phyloP scores from a whole-genome alignment of 1,139 yeast species.

The Hyphopichia buzzinii region DNA sequence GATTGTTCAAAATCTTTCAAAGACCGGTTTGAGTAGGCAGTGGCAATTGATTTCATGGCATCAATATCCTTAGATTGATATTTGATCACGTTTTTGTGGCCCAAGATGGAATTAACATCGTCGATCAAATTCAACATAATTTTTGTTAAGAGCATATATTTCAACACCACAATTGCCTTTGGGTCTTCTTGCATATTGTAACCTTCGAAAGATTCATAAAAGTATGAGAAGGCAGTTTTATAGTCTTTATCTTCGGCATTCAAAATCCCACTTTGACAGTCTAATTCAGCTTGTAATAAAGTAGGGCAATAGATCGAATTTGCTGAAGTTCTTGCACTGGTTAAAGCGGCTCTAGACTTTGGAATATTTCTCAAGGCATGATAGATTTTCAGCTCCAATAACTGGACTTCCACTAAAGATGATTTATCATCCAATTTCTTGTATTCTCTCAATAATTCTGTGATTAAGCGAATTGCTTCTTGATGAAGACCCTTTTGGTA shows the following conservation, averaged over 20 bases:
- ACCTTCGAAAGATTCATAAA: conserved; percentile 92
- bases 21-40: conserved; percentile 86
- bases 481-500: conserved; percentile 64
- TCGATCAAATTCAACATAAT: conserved; percentile 88
- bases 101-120: conserved; percentile 76
- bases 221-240: conserved; percentile 93
- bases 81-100: conserved; percentile 76
- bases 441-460: conserved; percentile 73
- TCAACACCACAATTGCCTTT: conserved; percentile 74
- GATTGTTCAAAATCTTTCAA: conserved; percentile 87
- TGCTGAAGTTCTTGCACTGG: conserved; percentile 95
- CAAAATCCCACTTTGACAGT: conserved; percentile 90
- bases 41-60: conserved; percentile 92
- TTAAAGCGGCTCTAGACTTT: conserved; percentile 89
- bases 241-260: conserved; percentile 98
- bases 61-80: conserved; percentile 74
- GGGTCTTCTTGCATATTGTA: conserved; percentile 62
- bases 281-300: conserved; percentile 90
- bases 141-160: conserved; percentile 89
- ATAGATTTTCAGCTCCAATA: conserved; percentile 85
- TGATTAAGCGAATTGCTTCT: conserved; percentile 72
- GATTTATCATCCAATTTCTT: conserved; percentile 94
- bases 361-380: conserved; percentile 91
- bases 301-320: conserved; percentile 95
- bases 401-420: conserved; percentile 91